These are phyloP conservation scores for Fusarium sp. DNA, from an alignment of 2,329 filamentous ascomycete species.

Conservation along the genomic window DNA sequence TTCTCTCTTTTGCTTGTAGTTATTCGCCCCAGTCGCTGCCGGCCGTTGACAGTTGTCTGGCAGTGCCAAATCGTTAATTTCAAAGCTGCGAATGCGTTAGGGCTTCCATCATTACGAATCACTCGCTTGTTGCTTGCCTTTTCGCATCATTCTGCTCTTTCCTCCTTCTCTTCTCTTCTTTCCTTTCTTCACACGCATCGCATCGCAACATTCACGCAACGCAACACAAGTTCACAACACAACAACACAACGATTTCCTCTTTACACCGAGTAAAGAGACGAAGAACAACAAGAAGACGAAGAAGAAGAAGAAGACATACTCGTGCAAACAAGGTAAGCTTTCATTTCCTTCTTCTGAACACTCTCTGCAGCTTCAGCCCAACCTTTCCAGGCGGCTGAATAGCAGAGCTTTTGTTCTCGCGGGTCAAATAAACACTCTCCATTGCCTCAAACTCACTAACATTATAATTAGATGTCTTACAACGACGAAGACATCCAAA, in stretches of 20 bases:
- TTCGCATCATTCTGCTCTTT: not conserved
- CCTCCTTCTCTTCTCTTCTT: no score
- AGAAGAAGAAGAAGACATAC: no score
- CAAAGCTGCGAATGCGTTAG: not conserved
- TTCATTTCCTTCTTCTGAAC: no score
- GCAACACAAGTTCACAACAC: not conserved
- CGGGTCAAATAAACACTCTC: not conserved
- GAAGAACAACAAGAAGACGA: no score
- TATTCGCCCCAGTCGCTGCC: not conserved
- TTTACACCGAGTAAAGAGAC: no score
- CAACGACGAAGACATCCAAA: no score
- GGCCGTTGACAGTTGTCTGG: not conserved
- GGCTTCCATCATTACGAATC: not conserved
- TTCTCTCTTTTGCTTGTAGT: accelerated
- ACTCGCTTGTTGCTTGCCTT: not conserved
- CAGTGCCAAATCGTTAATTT: not conserved
- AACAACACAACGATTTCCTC: not conserved
- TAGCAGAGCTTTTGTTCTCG: not conserved
- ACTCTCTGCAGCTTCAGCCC: no score
- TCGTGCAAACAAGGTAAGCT: no score
- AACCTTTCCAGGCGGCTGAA: no score
- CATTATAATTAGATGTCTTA: not conserved
- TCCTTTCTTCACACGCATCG: not conserved
- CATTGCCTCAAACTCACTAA: not conserved
- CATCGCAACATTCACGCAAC: not conserved